A percentile compares a stretch with the other conserved stretches of the same genome.
phyloP scores from a whole-genome alignment of 1,284 basidiomycete species.

The Moesziomyces sp. region DNA sequence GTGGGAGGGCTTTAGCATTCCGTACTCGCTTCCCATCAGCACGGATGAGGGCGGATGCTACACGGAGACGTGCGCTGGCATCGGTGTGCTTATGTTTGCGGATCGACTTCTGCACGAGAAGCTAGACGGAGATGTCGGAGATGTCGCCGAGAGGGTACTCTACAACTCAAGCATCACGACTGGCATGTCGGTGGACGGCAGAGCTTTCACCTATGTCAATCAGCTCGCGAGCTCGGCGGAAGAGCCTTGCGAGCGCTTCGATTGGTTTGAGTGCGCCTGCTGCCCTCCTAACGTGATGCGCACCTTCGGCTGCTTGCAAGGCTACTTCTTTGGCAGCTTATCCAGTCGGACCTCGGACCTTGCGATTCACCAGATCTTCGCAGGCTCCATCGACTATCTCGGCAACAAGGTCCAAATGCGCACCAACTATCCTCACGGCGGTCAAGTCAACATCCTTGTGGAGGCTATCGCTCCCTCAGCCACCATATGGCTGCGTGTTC shows the following conservation, averaged over 20 bases:
- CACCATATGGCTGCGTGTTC: conserved; percentile 23
- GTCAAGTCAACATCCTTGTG: conserved; percentile 6
- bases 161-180: conserved; percentile 36
- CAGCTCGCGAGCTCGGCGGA: conserved; percentile 30
- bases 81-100: conserved; percentile 24
- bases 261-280: conserved; percentile 36
- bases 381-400: conserved; percentile 16
- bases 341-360: conserved; percentile 2
- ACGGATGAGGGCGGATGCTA: conserved; percentile 39
- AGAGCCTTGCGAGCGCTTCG: conserved; percentile 27
- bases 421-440: conserved; percentile 22
- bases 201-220: conserved; percentile 32
- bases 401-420: conserved; percentile 15
- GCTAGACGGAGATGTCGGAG: conserved; percentile 16
- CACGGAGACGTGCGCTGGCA: conserved; percentile 30
- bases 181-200: conserved; percentile 35
- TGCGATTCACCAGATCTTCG: conserved; percentile 32
- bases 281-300: conserved; percentile 38
- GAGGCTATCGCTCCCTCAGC: conserved; percentile 2
- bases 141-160: conserved; percentile 30
- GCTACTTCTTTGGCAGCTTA: conserved; percentile 27
- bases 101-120: conserved; percentile 22
- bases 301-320: conserved; percentile 28
- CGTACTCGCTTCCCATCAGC: conserved; percentile 27
- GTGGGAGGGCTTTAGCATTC: conserved; percentile 35